Evolutionary conservation across 495 filamentous ascomycete genomes (phyloP), one percentile per base, ranked within the genome.

Genomic region (Glonium stellatum): DNA sequence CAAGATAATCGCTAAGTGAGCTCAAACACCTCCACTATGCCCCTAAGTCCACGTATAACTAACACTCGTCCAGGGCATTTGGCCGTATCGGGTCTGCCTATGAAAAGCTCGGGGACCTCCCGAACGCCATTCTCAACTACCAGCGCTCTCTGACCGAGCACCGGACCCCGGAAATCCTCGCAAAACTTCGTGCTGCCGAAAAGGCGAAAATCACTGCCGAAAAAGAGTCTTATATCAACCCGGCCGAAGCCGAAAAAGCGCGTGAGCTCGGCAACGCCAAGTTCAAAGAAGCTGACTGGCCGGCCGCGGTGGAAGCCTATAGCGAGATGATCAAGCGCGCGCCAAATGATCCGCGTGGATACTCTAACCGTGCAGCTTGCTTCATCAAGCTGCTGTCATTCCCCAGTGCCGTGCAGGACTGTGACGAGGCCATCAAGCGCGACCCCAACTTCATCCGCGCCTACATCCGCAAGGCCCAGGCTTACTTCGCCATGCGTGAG

Each of bases 271-370:
- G 93, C 37, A 96, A 96, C 73, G 79, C 87, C 70, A 93, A 92
- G 73, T 99, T 97, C 82, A 96, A 97, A 78, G 89, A 91, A 62
- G 84, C 84, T 18, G 91, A 99, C 78, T 97, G 92, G 90, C 92
- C 92, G 25, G 95, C 82, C 42, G 93, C 93, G 27, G 92, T 99
- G 22, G 91, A 89, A 44, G 92, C 95, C 1, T 99, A 97, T 77
- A 84, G 78, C 1, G 93, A 99, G 81, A 97, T 97, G 93, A 87
- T 86, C 71, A 97, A 97, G 81, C 92, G 93, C 54, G 84, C 88
- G 0, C 93, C 93, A 18, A 80, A 92, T 1, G 93, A 99, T 71
- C 88, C 95, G 34, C 87, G 93, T 60, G 93, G 95, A 22, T 99
- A 92, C 78, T 90, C 87, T 71, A 99, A 99, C 79, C 90, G 95